Conservation (phyloP, 2,329 filamentous ascomycete genomes). For the Ophiostoma fasciatum region DNA sequence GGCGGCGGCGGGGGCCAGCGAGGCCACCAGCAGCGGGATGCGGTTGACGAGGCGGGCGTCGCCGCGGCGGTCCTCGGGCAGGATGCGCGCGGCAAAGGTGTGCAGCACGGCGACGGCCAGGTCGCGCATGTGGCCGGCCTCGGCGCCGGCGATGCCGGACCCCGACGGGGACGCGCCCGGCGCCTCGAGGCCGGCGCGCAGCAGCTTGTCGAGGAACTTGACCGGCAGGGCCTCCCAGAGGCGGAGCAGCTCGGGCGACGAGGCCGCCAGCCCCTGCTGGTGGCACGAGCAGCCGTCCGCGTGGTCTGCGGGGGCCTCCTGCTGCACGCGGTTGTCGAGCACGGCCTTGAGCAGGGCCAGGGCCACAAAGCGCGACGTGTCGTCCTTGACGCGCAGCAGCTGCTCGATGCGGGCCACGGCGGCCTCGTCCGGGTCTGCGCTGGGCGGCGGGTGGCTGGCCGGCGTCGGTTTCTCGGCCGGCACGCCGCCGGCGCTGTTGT, state of each 20-base stretch:
- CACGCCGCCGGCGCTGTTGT: too few relatives aligned
- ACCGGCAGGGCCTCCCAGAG: slow-evolving; percentile 47
- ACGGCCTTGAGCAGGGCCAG: slow-evolving; percentile 51
- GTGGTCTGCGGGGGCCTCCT: neutral
- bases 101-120: slow-evolving; percentile 48
- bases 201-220: slow-evolving; percentile 48
- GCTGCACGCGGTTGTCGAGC: slow-evolving; percentile 34
- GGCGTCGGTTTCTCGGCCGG: too few relatives aligned
- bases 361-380: slow-evolving; percentile 54
- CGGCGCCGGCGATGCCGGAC: slow-evolving; percentile 15
- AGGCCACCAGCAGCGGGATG: slow-evolving; percentile 36
- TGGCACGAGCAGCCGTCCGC: too few relatives aligned
- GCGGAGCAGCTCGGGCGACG: slow-evolving; percentile 21
- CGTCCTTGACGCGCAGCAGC: slow-evolving; percentile 44
- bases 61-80: slow-evolving; percentile 32
- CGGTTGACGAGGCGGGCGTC: slow-evolving; percentile 34
- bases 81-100: slow-evolving; percentile 38
- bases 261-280: neutral
- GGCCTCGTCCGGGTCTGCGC: too few relatives aligned
- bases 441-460: too few relatives aligned
- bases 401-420: slow-evolving; percentile 34
- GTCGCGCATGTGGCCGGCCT: slow-evolving; percentile 46
- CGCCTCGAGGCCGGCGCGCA: slow-evolving; percentile 33
- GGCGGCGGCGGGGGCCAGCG: slow-evolving; percentile 31
- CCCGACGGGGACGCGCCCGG: neutral